Evolutionary conservation across 1,284 basidiomycete genomes (phyloP).

Genomic region (Leccinum solheimii): DNA sequence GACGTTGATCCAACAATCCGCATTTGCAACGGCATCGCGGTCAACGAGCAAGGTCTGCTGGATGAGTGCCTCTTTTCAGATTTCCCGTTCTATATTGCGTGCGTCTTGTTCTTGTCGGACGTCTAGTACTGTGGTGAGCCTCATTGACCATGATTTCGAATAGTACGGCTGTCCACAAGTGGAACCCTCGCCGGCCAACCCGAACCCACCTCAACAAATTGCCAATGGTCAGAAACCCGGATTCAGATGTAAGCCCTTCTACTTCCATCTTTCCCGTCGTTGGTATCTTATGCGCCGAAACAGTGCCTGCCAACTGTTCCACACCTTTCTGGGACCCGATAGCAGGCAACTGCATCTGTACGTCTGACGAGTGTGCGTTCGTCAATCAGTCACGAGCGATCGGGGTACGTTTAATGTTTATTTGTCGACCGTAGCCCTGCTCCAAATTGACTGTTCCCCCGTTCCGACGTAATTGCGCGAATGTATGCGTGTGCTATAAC

Average conservation of each 20-base stretch:
- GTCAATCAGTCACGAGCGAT: constrained; percentile 65
- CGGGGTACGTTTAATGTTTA: constrained; percentile 45
- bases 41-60: not conserved
- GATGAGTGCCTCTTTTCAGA: not conserved
- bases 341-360: constrained; percentile 62
- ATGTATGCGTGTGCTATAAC: constrained; percentile 36
- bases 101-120: not conserved
- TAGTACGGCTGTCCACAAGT: constrained; percentile 45
- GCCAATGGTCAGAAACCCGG: constrained; percentile 41
- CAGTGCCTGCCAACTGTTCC: constrained; percentile 72
- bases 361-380: constrained; percentile 56
- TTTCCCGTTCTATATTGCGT: constrained; percentile 1
- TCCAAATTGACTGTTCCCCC: not conserved
- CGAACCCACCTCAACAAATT: constrained; percentile 62
- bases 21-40: not conserved
- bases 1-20: not conserved
- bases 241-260: constrained; percentile 47
- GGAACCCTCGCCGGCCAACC: constrained; percentile 42
- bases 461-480: no score
- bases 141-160: not conserved
- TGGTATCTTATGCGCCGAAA: not conserved
- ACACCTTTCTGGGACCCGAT: constrained; percentile 82
- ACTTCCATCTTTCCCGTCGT: not conserved
- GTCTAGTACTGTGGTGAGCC: no score
- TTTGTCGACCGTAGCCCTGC: not conserved